These are phyloP conservation scores for Flaveria ramosissima DNA, from an alignment of 129 eudicot species.

Conservation along the genomic window DNA sequence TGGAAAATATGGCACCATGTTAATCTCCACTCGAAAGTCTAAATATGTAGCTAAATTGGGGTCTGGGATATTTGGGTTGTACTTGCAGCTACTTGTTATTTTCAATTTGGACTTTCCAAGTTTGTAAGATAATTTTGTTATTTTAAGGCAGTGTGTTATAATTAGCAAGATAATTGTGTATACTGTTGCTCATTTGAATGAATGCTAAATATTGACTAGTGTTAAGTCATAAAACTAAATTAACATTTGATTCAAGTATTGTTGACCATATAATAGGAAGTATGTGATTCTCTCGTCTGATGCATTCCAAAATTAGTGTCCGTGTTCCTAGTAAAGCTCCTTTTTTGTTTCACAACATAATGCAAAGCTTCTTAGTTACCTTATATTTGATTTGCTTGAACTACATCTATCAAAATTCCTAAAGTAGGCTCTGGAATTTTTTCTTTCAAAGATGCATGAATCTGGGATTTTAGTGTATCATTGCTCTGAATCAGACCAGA, in stretches of 20 bases:
- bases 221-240: not conserved
- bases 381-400: not conserved
- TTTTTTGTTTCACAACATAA: not conserved
- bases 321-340: not conserved
- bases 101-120: not conserved
- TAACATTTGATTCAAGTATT: not conserved
- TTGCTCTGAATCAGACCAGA: not conserved
- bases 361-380: not conserved
- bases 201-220: not conserved
- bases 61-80: not conserved
- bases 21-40: not conserved
- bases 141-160: not conserved
- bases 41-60: not conserved
- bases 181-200: slow-evolving; percentile 1
- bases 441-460: not conserved
- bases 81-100: not conserved
- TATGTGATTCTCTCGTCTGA: not conserved
- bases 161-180: slow-evolving; percentile 10
- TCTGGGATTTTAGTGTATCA: not conserved
- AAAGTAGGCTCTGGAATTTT: not conserved
- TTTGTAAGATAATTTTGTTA: slow-evolving; percentile 21
- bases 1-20: not conserved
- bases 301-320: not conserved
- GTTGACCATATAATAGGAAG: not conserved
- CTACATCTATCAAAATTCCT: not conserved